Evolutionary conservation across 1,284 basidiomycete genomes (phyloP).

Genomic region (Papiliotrema laurentii): DNA sequence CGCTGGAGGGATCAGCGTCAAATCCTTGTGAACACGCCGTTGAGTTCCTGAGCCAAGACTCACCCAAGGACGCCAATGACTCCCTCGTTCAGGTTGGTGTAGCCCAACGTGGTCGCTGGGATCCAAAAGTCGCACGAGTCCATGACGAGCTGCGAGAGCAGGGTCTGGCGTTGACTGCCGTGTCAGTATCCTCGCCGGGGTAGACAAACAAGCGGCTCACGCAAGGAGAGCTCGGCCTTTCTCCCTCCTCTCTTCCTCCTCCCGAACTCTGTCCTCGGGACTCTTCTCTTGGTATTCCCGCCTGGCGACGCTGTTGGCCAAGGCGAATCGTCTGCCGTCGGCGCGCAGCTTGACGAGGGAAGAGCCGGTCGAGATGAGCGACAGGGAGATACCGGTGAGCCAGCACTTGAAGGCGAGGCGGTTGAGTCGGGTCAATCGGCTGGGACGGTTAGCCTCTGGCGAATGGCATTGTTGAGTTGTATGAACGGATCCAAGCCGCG

Average conservation of each 20-base stretch:
- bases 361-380: conserved; percentile 57
- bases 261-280: conserved; percentile 25
- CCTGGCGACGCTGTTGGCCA: conserved; percentile 31
- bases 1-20: conserved; percentile 25
- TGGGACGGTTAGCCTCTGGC: no score
- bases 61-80: conserved; percentile 77
- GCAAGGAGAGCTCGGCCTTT: conserved; percentile 42
- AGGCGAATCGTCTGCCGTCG: conserved; percentile 40
- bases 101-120: conserved; percentile 76
- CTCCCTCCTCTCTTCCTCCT: conserved; percentile 39
- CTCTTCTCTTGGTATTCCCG: conserved; percentile 28
- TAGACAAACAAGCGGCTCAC: conserved; percentile 18
- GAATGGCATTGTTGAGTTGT: no score
- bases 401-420: conserved; percentile 82
- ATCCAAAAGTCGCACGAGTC: conserved; percentile 62
- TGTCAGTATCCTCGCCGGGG: neutral
- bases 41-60: conserved; percentile 29
- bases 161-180: conserved; percentile 39
- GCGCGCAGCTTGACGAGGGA: conserved; percentile 45
- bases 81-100: conserved; percentile 81
- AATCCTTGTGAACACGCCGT: neutral
- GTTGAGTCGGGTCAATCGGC: conserved; percentile 62
- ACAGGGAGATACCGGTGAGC: conserved; percentile 80
- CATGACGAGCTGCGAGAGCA: conserved; percentile 44
- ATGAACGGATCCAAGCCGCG: no score